Conservation (phyloP, 108 stramenopile species). For the Cyclostephanos tholiformis region DNA sequence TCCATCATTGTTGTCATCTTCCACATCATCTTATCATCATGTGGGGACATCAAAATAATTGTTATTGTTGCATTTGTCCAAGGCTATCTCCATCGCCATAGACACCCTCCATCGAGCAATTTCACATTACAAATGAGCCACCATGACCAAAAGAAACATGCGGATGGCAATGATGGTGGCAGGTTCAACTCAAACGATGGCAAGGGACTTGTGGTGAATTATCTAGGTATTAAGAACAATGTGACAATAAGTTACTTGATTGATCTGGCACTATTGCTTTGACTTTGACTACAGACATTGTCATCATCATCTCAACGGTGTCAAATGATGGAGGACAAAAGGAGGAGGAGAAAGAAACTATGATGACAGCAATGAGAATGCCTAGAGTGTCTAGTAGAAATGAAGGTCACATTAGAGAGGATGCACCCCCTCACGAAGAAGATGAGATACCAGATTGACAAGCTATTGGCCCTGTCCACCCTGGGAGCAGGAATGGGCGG, state of each 20-base stretch:
- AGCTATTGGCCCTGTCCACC: constrained; percentile 60
- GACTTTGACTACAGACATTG: constrained; percentile 14
- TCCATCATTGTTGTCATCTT: no score
- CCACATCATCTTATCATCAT: no score
- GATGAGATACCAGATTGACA: constrained; percentile 87
- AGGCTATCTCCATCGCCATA: background rate
- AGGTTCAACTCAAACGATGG: background rate
- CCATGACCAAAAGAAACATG: background rate
- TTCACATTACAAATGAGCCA: background rate
- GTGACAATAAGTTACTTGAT: constrained; percentile 78
- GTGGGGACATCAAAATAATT: background rate
- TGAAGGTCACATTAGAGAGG: constrained; percentile 82
- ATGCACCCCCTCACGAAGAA: constrained; percentile 82
- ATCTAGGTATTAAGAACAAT: constrained; percentile 74
- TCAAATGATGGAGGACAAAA: background rate
- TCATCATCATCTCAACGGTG: constrained; percentile 6
- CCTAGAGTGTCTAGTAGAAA: constrained; percentile 61
- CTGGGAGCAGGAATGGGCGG: constrained; percentile 12
- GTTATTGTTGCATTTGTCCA: background rate
- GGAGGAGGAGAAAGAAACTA: background rate
- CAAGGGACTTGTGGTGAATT: constrained; percentile 49
- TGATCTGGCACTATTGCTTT: constrained; percentile 63
- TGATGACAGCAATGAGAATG: constrained; percentile 27
- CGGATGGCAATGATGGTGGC: background rate
- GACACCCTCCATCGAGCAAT: background rate